Conservation (phyloP, 192 early-diverging fungal genomes). For the Linnemannia zychae region DNA sequence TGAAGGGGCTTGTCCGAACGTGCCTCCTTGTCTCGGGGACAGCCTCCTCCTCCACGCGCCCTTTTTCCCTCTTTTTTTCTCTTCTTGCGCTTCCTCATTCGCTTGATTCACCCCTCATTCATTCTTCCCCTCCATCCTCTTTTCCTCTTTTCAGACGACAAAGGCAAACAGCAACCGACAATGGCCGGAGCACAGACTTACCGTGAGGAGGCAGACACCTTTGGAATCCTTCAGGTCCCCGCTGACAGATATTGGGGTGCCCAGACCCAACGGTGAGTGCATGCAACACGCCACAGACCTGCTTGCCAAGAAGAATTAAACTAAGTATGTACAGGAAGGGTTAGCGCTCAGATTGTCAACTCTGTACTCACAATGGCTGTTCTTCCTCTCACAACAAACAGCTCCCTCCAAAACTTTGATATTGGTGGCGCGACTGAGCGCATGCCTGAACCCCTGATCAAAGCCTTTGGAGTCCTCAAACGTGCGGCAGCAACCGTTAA, state of each 20-base stretch:
- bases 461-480: conserved; percentile 94
- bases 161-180: not conserved
- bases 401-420: conserved; percentile 95
- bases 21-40: not conserved
- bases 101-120: too few species aligned
- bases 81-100: not conserved
- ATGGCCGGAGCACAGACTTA: conserved; percentile 62
- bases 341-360: not conserved
- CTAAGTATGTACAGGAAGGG: not conserved
- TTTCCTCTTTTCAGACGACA: too few species aligned
- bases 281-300: not conserved
- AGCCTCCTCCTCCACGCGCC: not conserved
- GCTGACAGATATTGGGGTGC: conserved; percentile 97
- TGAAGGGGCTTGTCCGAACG: conserved; percentile 3
- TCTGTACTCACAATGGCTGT: not conserved
- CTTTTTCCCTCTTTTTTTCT: not conserved
- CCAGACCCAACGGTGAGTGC: conserved; percentile 87
- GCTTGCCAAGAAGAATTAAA: not conserved
- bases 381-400: conserved; percentile 22
- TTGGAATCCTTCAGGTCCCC: conserved; percentile 95
- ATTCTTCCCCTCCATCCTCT: too few species aligned
- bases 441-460: conserved; percentile 96
- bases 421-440: conserved; percentile 92
- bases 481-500: conserved; percentile 96
- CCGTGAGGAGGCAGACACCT: conserved; percentile 85